A percentile compares a stretch with the other conserved stretches of the same genome.
Conservation (phyloP, 2,329 filamentous ascomycete genomes). For the Fusarium multiceps region DNA sequence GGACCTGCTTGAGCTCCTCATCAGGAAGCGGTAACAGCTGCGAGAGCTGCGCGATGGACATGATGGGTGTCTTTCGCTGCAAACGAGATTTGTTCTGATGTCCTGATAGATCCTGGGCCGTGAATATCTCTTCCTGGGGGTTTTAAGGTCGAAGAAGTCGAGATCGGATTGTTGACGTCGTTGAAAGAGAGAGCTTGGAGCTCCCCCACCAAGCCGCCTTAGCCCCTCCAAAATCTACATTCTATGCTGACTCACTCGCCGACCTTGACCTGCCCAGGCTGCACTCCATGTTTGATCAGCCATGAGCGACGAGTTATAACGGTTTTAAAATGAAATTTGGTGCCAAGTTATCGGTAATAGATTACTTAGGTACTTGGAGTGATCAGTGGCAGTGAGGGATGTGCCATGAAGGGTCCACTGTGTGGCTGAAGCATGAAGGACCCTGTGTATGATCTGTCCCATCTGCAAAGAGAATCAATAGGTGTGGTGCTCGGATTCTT, state of each 20-base stretch:
- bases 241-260: conserved; percentile 39
- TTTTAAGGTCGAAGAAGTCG: neutral
- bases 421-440: neutral
- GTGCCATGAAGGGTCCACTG: neutral
- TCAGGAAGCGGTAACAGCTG: conserved; percentile 87
- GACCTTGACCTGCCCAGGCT: neutral
- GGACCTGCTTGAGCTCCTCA: conserved; percentile 82
- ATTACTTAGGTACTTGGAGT: neutral
- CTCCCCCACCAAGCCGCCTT: conserved; percentile 33
- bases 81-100: rapidly evolving
- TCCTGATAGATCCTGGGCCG: no score
- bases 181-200: conserved; percentile 34
- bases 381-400: neutral
- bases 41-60: conserved; percentile 76
- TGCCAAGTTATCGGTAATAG: neutral
- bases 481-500: neutral
- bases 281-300: neutral
- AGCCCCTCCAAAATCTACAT: conserved; percentile 31
- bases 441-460: neutral
- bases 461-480: neutral
- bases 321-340: neutral
- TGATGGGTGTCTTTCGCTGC: conserved; percentile 40
- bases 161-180: conserved; percentile 31
- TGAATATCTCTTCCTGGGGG: neutral
- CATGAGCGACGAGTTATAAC: neutral